Conservation (phyloP, 2,329 filamentous ascomycete genomes). For the Bipolaris cookei region DNA sequence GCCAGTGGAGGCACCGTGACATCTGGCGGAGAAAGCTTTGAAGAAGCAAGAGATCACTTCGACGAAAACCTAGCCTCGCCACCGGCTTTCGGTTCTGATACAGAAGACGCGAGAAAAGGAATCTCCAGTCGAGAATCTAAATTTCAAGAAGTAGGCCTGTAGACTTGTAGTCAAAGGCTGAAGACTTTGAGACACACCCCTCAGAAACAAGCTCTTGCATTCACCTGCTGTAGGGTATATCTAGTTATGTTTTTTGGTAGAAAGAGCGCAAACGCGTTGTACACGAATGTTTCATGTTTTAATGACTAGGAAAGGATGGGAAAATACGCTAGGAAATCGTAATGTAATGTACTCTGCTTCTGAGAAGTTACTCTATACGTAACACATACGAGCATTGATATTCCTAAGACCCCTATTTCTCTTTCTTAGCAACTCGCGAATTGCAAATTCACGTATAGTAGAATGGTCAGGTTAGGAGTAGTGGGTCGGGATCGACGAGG, state of each 20-base stretch:
- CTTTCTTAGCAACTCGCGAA: not conserved
- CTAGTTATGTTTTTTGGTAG: not conserved
- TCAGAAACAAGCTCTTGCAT: not conserved
- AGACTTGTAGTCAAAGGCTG: not conserved
- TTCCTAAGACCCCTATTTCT: not conserved
- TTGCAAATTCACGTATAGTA: not conserved
- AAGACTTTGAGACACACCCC: not conserved
- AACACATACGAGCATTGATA: not conserved
- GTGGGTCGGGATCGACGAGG: too few relatives aligned
- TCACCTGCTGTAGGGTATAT: not conserved
- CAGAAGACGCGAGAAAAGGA: constrained; percentile 34
- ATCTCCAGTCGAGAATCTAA: constrained; percentile 44
- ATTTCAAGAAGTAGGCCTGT: constrained; percentile 41
- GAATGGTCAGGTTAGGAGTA: too few relatives aligned
- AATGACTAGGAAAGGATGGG: not conserved
- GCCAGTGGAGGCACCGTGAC: constrained; percentile 43
- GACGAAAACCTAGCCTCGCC: constrained; percentile 54
- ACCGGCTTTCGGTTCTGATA: constrained; percentile 45
- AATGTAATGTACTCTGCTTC: not conserved
- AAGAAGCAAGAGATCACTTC: constrained; percentile 60
- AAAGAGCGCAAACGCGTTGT: not conserved
- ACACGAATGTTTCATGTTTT: not conserved
- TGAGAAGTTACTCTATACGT: not conserved
- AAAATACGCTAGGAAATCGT: not conserved
- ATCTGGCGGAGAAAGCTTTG: constrained; percentile 55